Evolutionary conservation across 805 yeast genomes (phyloP), one percentile per base, ranked within the genome.

Genomic region (Vanderwaltozyma polyspora): DNA sequence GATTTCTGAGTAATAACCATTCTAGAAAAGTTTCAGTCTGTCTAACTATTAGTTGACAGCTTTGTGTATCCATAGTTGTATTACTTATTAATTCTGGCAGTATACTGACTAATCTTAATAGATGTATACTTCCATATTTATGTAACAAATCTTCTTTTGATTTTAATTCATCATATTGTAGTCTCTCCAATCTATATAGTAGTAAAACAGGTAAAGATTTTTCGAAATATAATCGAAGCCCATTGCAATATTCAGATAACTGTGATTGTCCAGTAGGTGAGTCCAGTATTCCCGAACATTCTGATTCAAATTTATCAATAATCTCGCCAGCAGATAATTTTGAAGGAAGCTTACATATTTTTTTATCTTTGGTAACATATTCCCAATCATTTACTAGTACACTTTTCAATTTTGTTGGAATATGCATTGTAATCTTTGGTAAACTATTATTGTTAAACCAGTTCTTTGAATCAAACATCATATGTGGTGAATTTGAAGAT

Each of bases 331-430:
- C 80, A 0, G 72, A 68, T 12, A 16, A 23, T 56, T 57, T 12
- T 73, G 63, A 1, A 17, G 95, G 95, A 28, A 87, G 55, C 18
- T 68, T 59, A 3, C 83, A 71, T 28, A 85, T 56, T 52, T 76
- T 74, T 33, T 79, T 78, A 45, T 85, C 82, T 46, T 81, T 82
- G 1, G 97, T 86, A 23, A 89, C 69, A 44, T 66, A 67, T 56
- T 89, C 95, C 98, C 97, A 89, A 62, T 89, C 97, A 54, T 84
- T 86, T 1, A 87, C 94, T 25, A 89, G 61, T 3, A 76, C 48
- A 5, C 79, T 62, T 55, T 86, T 87, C 37, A 89, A 62, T 21
- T 66, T 59, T 32, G 76, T 74, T 2, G 89, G 82, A 6, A 87
- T 70, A 11, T 62, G 60, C 12, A 84, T 46, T 29, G 62, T 55